phyloP scores from a whole-genome alignment of 2,329 filamentous ascomycete genomes.

The Colletotrichum tabaci region DNA sequence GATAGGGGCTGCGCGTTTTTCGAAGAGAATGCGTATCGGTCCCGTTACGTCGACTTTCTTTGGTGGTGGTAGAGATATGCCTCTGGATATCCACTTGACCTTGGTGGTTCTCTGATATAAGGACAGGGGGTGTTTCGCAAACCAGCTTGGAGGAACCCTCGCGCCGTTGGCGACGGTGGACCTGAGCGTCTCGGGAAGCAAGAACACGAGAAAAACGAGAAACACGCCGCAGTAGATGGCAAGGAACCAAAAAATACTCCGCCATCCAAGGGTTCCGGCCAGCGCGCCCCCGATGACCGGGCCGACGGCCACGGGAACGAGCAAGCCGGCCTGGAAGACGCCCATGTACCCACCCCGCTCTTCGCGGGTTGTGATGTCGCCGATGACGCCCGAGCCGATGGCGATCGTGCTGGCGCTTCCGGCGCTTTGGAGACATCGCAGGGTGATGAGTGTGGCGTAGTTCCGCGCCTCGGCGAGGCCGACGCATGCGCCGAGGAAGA shows the following conservation, averaged over 20 bases:
- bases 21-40: constrained; percentile 62
- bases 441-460: constrained; percentile 62
- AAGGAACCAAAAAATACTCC: constrained; percentile 69
- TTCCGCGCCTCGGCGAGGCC: constrained; percentile 61
- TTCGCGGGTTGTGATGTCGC: constrained; percentile 69
- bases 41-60: constrained; percentile 61
- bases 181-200: constrained; percentile 63
- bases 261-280: constrained; percentile 66
- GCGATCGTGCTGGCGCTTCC: constrained; percentile 71
- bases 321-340: constrained; percentile 55
- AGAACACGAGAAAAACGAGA: constrained; percentile 55
- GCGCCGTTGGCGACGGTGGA: constrained; percentile 61
- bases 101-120: constrained; percentile 53
- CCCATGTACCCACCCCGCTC: constrained; percentile 71
- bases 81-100: constrained; percentile 38
- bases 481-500: constrained; percentile 63
- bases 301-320: constrained; percentile 56
- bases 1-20: constrained; percentile 59
- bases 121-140: constrained; percentile 50
- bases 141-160: constrained; percentile 40
- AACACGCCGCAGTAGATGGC: constrained; percentile 58
- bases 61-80: neutral
- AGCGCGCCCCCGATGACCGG: constrained; percentile 69
- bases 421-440: constrained; percentile 67
- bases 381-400: constrained; percentile 67